Conservation (phyloP, 495 filamentous ascomycete genomes). For the Trichoderma asperelloides region DNA sequence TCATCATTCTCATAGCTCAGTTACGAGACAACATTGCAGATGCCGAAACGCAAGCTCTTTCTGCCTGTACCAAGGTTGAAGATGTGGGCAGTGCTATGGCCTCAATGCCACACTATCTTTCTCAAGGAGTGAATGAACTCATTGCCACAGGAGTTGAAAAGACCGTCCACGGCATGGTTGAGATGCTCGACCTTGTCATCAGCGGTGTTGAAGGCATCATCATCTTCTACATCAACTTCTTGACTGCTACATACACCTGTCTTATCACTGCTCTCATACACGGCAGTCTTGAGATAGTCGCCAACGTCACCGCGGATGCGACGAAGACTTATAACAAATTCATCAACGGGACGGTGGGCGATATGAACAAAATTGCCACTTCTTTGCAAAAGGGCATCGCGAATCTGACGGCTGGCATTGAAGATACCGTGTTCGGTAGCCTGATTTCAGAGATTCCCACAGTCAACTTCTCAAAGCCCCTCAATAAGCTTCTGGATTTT, state of each 20-base stretch:
- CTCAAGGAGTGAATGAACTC: conserved; percentile 77
- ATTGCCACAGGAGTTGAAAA: conserved; percentile 68
- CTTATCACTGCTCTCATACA: conserved; percentile 71
- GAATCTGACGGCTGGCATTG: conserved; percentile 44
- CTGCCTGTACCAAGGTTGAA: conserved; percentile 86
- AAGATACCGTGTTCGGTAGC: conserved; percentile 33
- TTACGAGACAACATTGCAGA: conserved; percentile 63
- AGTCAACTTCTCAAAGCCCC: conserved; percentile 49
- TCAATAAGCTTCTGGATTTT: conserved; percentile 59
- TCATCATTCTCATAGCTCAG: conserved; percentile 61
- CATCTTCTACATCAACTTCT: conserved; percentile 80
- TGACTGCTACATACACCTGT: conserved; percentile 82
- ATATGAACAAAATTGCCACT: conserved; percentile 46
- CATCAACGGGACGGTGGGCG: conserved; percentile 54
- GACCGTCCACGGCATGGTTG: conserved; percentile 65
- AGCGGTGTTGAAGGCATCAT: conserved; percentile 81
- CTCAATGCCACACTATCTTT: conserved; percentile 92
- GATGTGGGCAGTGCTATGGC: conserved; percentile 91
- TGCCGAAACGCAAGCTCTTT: conserved; percentile 72
- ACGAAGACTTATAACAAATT: conserved; percentile 64
- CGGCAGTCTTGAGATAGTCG: conserved; percentile 62
- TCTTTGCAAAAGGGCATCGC: conserved; percentile 56
- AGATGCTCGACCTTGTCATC: conserved; percentile 65
- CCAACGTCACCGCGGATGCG: conserved; percentile 60
- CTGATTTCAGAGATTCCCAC: conserved; percentile 33